A percentile compares a stretch with the other conserved stretches of the same genome.
Evolutionary conservation across 2,329 filamentous ascomycete genomes (phyloP).

Genomic region (Neoscytalidium dimidiatum): DNA sequence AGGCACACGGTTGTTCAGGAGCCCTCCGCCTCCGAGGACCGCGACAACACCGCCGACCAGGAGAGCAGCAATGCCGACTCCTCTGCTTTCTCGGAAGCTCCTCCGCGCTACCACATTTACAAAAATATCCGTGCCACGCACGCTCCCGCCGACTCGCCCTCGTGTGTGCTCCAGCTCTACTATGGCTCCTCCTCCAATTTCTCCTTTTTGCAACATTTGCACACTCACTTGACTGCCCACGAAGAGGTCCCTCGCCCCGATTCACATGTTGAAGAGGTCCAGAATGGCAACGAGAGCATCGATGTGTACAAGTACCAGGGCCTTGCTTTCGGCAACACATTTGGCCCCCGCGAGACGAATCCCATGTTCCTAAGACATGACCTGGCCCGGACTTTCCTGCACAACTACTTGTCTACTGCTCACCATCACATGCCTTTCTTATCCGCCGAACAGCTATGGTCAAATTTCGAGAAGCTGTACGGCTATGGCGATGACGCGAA

Average conservation of each 20-base stretch:
- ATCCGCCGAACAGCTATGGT: slow-evolving; percentile 6
- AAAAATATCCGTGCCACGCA: slow-evolving; percentile 20
- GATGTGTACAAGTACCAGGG: slow-evolving; percentile 21
- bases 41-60: slow-evolving; percentile 1
- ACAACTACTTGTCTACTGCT: slow-evolving; percentile 13
- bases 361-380: slow-evolving; percentile 17
- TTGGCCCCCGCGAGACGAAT: slow-evolving; percentile 13
- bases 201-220: slow-evolving; percentile 19
- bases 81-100: slow-evolving; percentile 6
- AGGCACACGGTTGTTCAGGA: neutral
- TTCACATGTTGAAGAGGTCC: slow-evolving; percentile 14
- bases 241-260: slow-evolving; percentile 7
- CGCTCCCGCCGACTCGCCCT: slow-evolving; percentile 11
- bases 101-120: slow-evolving; percentile 20
- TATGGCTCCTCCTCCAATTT: slow-evolving; percentile 21
- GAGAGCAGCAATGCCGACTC: slow-evolving; percentile 16
- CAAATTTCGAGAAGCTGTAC: slow-evolving; percentile 17
- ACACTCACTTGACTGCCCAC: slow-evolving; percentile 16
- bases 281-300: slow-evolving; percentile 18
- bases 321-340: slow-evolving; percentile 18
- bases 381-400: slow-evolving; percentile 14
- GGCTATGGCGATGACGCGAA: slow-evolving; percentile 10
- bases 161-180: slow-evolving; percentile 20
- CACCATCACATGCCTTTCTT: slow-evolving; percentile 12
- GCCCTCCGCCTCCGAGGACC: neutral